phyloP scores from a whole-genome alignment of 2,329 filamentous ascomycete species.

The Trichoderma semiorbis region DNA sequence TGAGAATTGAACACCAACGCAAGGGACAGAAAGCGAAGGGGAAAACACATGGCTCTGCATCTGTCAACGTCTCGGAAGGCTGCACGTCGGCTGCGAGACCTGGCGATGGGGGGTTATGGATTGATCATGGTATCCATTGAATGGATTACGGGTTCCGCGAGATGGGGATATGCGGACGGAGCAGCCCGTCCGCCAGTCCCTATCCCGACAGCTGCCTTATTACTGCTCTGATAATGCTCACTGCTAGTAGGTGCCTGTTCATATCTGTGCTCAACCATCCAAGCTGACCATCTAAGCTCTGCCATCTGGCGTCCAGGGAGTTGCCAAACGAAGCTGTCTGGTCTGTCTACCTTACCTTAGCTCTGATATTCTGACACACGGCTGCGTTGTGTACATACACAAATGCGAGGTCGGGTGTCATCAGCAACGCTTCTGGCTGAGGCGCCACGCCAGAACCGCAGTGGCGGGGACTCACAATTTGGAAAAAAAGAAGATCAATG shows the following conservation, averaged over 20 bases:
- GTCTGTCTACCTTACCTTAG: background rate
- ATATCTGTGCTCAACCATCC: background rate
- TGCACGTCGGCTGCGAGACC: background rate
- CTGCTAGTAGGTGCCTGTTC: background rate
- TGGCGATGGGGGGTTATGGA: background rate
- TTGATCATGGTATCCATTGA: background rate
- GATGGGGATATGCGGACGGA: background rate
- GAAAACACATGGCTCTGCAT: background rate
- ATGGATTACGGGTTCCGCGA: background rate
- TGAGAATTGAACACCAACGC: background rate
- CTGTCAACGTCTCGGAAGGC: background rate
- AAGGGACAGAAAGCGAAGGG: background rate
- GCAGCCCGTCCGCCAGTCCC: background rate
- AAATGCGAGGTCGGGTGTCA: slow-evolving; percentile 10
- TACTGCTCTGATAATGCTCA: background rate
- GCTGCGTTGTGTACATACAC: background rate
- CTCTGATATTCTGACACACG: background rate
- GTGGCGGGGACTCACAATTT: slow-evolving; percentile 26
- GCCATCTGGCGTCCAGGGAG: background rate
- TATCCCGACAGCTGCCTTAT: background rate
- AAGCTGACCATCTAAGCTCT: background rate
- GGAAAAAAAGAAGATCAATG: slow-evolving; percentile 25
- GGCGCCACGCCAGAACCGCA: slow-evolving; percentile 16
- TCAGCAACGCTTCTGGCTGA: background rate
- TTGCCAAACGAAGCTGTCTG: background rate